Conservation (phyloP, 169 alveolate species). For the Plasmodium sp. region DNA sequence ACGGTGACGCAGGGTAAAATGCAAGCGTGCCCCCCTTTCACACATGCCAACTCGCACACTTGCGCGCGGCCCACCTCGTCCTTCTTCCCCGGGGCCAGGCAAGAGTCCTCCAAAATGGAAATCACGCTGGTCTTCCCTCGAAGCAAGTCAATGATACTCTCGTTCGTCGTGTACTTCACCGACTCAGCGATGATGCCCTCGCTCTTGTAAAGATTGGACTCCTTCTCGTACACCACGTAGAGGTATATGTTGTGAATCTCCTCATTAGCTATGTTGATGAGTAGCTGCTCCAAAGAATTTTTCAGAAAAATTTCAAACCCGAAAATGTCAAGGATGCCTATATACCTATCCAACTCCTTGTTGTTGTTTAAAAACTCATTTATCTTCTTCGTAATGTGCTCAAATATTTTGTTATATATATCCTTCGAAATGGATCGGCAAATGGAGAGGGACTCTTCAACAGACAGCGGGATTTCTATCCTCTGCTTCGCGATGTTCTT, state of each 20-base stretch:
- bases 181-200: conserved; percentile 63
- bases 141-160: conserved; percentile 46
- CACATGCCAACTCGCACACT: not conserved
- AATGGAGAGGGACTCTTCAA: conserved; percentile 78
- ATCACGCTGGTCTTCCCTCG: conserved; percentile 59
- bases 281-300: conserved; percentile 98
- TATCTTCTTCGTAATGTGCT: conserved; percentile 82
- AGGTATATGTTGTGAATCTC: conserved; percentile 68
- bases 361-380: conserved; percentile 83
- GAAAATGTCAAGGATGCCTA: conserved; percentile 98
- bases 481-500: conserved; percentile 82
- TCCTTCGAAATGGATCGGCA: conserved; percentile 86
- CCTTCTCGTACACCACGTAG: conserved; percentile 60
- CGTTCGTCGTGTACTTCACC: conserved; percentile 69
- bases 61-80: conserved; percentile 13
- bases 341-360: conserved; percentile 82
- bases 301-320: conserved; percentile 98
- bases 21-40: not conserved
- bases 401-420: conserved; percentile 84
- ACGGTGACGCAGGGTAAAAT: not conserved
- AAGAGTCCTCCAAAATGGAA: conserved; percentile 66
- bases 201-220: conserved; percentile 39
- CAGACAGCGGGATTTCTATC: conserved; percentile 80
- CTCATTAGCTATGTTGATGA: conserved; percentile 98
- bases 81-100: conserved; percentile 63